Conservation (phyloP, 495 filamentous ascomycete species). For the Aspergillus biplanus region DNA sequence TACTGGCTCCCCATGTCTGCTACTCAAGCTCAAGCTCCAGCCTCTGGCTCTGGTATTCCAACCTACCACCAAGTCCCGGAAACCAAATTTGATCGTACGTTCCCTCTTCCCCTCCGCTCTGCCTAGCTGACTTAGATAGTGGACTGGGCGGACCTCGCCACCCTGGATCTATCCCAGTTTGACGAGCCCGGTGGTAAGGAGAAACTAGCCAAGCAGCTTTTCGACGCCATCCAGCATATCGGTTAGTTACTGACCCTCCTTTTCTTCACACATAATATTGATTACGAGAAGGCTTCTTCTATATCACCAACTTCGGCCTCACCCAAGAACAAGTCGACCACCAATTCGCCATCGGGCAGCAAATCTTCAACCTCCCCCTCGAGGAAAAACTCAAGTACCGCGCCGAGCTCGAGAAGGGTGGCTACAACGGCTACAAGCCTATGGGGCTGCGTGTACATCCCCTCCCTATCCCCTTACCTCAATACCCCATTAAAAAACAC, state of each 20-base stretch:
- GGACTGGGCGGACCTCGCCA: conserved; percentile 60
- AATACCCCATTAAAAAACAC: background rate
- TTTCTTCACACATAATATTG: conserved; percentile 9
- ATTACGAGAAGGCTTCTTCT: conserved; percentile 53
- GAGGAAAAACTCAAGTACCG: conserved; percentile 60
- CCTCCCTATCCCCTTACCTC: background rate
- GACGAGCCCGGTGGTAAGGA: conserved; percentile 57
- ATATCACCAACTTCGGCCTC: conserved; percentile 59
- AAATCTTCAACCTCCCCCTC: conserved; percentile 56
- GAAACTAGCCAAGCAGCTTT: conserved; percentile 55
- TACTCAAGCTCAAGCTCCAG: background rate
- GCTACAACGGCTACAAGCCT: conserved; percentile 50
- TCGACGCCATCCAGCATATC: conserved; percentile 59
- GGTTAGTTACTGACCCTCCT: conserved; percentile 32
- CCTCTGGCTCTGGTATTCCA: background rate
- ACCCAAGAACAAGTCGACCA: conserved; percentile 57
- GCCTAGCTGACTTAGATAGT: conserved; percentile 32
- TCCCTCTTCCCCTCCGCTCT: background rate
- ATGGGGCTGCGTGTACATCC: conserved; percentile 45
- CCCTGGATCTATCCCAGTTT: conserved; percentile 55
- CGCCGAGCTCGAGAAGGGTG: conserved; percentile 37
- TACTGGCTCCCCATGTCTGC: background rate
- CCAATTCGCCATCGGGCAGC: conserved; percentile 59
- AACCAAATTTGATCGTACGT: conserved; percentile 50
- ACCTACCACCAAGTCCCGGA: conserved; percentile 51